phyloP scores from a whole-genome alignment of 495 filamentous ascomycete species.

The Darksidea phi region DNA sequence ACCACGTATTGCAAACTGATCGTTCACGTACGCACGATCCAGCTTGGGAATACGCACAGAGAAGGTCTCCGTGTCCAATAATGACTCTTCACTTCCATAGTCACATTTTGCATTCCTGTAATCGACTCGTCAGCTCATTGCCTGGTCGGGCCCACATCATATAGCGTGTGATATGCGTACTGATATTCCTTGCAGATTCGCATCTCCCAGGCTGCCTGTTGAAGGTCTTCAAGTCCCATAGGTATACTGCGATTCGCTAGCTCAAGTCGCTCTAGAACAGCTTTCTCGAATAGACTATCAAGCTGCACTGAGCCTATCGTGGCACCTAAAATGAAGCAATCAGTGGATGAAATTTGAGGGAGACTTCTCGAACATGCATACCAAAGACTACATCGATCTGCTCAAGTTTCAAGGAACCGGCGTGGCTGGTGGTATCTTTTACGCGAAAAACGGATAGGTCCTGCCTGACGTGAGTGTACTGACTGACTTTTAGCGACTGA shows the following conservation, averaged over 20 bases:
- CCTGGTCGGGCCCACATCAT: background rate
- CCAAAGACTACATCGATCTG: slow-evolving; percentile 46
- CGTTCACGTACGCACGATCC: slow-evolving; percentile 42
- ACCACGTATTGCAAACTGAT: slow-evolving; percentile 42
- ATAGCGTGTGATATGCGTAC: background rate
- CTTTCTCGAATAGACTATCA: slow-evolving; percentile 36
- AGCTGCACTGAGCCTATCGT: slow-evolving; percentile 33
- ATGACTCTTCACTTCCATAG: slow-evolving; percentile 39
- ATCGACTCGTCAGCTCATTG: background rate
- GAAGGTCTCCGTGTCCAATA: slow-evolving; percentile 36
- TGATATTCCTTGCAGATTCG: slow-evolving; percentile 36
- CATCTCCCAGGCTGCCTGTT: slow-evolving; percentile 37
- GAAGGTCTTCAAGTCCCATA: slow-evolving; percentile 22
- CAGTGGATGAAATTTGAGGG: slow-evolving; percentile 38
- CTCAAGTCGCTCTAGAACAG: slow-evolving; percentile 20
- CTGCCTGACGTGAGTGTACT: background rate
- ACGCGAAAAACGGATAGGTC: slow-evolving; percentile 37
- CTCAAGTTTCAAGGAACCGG: slow-evolving; percentile 36
- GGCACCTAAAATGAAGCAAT: slow-evolving; percentile 28
- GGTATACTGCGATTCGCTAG: slow-evolving; percentile 16
- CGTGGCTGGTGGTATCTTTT: slow-evolving; percentile 27
- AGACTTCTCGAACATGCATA: slow-evolving; percentile 21
- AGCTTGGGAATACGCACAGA: slow-evolving; percentile 39
- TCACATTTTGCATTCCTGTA: slow-evolving; percentile 39
- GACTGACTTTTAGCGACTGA: background rate